These are phyloP conservation scores for Skeletonema costatum DNA, from an alignment of 108 stramenopile genomes.

Conservation along the genomic window DNA sequence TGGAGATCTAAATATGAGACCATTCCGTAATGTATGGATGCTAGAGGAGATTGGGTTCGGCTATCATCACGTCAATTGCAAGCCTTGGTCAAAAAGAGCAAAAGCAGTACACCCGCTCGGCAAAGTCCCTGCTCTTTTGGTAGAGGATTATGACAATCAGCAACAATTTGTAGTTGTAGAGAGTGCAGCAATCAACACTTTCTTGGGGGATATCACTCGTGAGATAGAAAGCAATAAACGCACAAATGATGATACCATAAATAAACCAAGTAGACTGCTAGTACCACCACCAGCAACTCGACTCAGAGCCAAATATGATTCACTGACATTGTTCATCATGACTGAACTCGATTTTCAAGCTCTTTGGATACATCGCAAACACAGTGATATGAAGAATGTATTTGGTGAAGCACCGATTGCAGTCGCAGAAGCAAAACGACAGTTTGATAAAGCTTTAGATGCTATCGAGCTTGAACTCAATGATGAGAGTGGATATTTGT, in stretches of 20 bases:
- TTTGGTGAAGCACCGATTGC: conserved; percentile 64
- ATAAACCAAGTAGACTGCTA: conserved; percentile 11
- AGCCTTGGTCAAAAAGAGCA: conserved; percentile 44
- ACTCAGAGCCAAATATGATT: conserved; percentile 71
- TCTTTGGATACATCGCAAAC: conserved; percentile 82
- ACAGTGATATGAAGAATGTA: conserved; percentile 53
- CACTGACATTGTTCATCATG: conserved; percentile 52
- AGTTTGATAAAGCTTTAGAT: conserved; percentile 49
- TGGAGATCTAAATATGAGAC: conserved; percentile 60
- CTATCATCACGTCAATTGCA: conserved; percentile 44
- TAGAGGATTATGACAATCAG: conserved; percentile 8
- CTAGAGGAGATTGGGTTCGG: conserved; percentile 71
- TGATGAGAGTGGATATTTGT: conserved; percentile 43
- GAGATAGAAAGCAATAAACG: background rate
- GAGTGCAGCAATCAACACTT: conserved; percentile 81
- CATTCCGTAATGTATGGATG: conserved; percentile 86
- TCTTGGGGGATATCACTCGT: conserved; percentile 64
- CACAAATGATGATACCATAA: background rate
- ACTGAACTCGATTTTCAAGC: conserved; percentile 79
- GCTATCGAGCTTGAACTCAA: conserved; percentile 46
- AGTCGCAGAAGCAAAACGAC: conserved; percentile 63
- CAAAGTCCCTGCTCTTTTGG: conserved; percentile 73
- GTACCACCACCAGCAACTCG: conserved; percentile 68
- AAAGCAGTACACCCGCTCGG: conserved; percentile 64
- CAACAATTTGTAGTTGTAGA: conserved; percentile 57